Base-by-base conservation (phyloP, 768 basidiomycete genomes). In the Mycena belliarum region DNA sequence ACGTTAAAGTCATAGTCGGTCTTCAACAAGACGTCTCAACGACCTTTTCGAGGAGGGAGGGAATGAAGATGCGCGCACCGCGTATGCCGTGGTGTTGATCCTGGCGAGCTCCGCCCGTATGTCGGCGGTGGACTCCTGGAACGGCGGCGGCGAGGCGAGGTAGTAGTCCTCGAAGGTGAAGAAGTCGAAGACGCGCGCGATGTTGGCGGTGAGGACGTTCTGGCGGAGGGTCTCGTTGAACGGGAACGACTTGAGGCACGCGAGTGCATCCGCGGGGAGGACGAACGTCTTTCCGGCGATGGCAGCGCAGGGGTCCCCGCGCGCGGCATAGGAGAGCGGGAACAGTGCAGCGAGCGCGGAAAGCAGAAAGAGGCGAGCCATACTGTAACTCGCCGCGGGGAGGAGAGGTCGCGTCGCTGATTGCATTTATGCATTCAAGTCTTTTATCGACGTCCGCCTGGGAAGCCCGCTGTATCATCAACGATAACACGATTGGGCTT, bases 1-100 rank as follows among this genome's bases (percentile, higher is more conserved):
- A 72, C 73, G 64, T 81, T 86, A 70, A 88, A 86, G 65, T 85
- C 85, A 58, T 84, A 88, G 60, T 87, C 85, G 9, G 84, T 84
- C 82, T 88, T 51, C 6, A 24, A 44, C 6, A 24, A 44, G 47
- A 49, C 25, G 58, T 41, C 38, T 40, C 40, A 63, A 32, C 42
- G 28, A 18, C 15, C 42, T 4, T 10, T 15, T n/a, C n/a, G n/a
- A n/a, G n/a, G 33, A 35, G 6, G 33, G 14, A 35, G 14, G 29
- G 41, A 41, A n/a, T 20, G 9, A 41, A 9, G 18, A 32, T 3
- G 20, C 40, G 66, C 71, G 53, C 55, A 82, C 83, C 60, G 67
- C 68, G 48, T 78, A 87, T 41, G 69, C 72, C 5, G 82, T 81
- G 3, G 64, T 66, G 57, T 81, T 81, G 35, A 87, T 78, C 50